Conservation (phyloP, 768 basidiomycete species). For the Cyclocybe cylindracea region DNA sequence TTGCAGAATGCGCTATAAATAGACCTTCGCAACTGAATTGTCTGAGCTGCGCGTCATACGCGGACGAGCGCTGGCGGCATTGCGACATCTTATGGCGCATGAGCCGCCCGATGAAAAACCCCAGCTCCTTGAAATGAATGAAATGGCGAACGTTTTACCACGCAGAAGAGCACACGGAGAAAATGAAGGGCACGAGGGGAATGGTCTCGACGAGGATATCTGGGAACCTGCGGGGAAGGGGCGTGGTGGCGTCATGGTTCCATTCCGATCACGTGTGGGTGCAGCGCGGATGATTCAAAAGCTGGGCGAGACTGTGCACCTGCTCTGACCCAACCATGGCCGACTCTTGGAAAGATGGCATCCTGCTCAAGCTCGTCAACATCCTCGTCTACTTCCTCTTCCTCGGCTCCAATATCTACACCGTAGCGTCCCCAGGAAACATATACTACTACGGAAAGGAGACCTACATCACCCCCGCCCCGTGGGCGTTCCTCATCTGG, state of each 20-base stretch:
- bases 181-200: neutral
- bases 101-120: too few relatives aligned
- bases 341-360: constrained; percentile 74
- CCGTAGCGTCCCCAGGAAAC: constrained; percentile 72
- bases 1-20: too few relatives aligned
- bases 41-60: too few relatives aligned
- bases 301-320: too few relatives aligned
- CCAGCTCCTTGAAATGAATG: too few relatives aligned
- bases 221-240: neutral
- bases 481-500: constrained; percentile 93
- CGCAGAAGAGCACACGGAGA: neutral
- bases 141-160: neutral
- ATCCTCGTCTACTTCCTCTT: constrained; percentile 82
- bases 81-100: too few relatives aligned
- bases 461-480: constrained; percentile 94
- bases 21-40: too few relatives aligned
- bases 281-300: constrained; percentile 21
- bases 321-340: constrained; percentile 46
- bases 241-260: constrained; percentile 13
- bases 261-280: constrained; percentile 5
- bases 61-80: too few relatives aligned
- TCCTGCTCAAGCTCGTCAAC: constrained; percentile 85
- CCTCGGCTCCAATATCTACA: constrained; percentile 90
- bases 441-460: constrained; percentile 76
- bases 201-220: neutral